Conservation (phyloP, 2,329 filamentous ascomycete species). For the Cercospora sp. region DNA sequence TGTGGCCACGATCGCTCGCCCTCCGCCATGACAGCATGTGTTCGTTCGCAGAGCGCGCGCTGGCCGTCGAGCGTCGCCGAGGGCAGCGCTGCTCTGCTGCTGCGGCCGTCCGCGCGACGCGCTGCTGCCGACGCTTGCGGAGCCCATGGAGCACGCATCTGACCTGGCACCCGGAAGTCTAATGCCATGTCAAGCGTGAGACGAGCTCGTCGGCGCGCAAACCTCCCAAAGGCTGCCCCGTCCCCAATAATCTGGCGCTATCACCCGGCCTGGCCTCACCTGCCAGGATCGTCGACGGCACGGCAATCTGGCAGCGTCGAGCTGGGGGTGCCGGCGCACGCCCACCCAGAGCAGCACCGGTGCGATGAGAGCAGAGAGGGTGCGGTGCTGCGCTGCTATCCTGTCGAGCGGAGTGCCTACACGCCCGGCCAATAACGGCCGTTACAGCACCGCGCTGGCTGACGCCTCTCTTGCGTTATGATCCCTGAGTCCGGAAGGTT, state of each 20-base stretch:
- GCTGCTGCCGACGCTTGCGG: neutral
- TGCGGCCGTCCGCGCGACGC: slow-evolving; percentile 15
- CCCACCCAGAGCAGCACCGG: neutral
- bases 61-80: neutral
- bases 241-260: slow-evolving; percentile 4
- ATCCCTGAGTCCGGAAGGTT: slow-evolving; percentile 28
- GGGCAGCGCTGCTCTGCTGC: slow-evolving; percentile 4
- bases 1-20: neutral
- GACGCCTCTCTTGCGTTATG: slow-evolving; percentile 32
- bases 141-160: neutral
- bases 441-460: slow-evolving; percentile 15
- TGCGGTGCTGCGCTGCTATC: slow-evolving; percentile 1
- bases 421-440: slow-evolving; percentile 20
- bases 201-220: slow-evolving; percentile 4
- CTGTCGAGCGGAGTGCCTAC: neutral
- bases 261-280: slow-evolving; percentile 3
- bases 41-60: neutral
- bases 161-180: slow-evolving; percentile 1
- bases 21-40: neutral
- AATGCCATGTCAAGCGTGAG: slow-evolving; percentile 5
- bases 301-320: slow-evolving; percentile 5
- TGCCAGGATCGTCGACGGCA: slow-evolving; percentile 11
- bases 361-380: neutral
- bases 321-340: slow-evolving; percentile 1
- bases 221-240: slow-evolving; percentile 4